Base-by-base conservation (phyloP, 352 stramenopile genomes). In the Globisporangium okanoganense region DNA sequence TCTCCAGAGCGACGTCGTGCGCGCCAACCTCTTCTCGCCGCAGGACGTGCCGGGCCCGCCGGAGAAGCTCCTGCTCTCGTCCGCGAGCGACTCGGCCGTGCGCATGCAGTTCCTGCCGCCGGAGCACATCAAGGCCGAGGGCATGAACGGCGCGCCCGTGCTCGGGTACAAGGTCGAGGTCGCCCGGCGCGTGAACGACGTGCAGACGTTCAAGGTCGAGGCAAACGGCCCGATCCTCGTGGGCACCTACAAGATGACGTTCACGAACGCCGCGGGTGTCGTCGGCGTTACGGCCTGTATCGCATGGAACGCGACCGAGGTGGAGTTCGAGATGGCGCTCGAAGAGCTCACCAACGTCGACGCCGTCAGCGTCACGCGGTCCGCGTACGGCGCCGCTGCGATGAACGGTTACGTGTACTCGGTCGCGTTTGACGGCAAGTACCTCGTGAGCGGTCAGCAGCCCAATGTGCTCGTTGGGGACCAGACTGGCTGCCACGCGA, bases 101-200 rank as follows among this genome's bases (percentile, higher is more conserved):
- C 81, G 61, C 38, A 72, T 91, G 38, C 79, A 91, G 70, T 83
- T 91, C 51, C 57, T 79, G 22, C 75, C 78, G 16, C 80, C 83
- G 0, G 66, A 76, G 47, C 62, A 75, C 14, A 71, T 71, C 52
- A 92, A 85, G 51, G 76, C 78, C 40, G 82, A 92, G 58, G 79
- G 78, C 33, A 76, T 82, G 62, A 88, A 88, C 58, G 80, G 81
- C 20, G 79, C 80, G 1, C 82, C 82, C 1, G 79, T 94, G 44
- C 63, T 94, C 12, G 82, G 82, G 0, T 94, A 94, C 69, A 88
- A 85, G 47, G 77, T 94, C 55, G 82, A 94, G 41, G 63, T 94
- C 35, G 82, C 85, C 5, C 69, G 64, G n/a, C 79, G 79, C 41
- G 72, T 94, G 36, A 64, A 89, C 48, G 75, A 85, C 13, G 85